phyloP scores from a whole-genome alignment of 345 rosid genomes.

The Anacardium occidentale region DNA sequence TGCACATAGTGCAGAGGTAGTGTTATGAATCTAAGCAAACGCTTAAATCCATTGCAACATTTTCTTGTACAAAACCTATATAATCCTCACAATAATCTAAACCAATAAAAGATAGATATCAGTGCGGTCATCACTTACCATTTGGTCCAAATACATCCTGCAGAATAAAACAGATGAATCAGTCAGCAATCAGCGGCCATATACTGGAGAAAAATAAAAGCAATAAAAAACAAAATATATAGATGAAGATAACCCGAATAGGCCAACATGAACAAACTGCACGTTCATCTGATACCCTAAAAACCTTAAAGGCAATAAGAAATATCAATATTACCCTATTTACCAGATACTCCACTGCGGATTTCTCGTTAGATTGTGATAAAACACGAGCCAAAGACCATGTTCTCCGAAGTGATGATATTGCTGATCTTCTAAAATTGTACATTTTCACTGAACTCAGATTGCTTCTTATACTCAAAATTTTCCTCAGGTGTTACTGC shows the following conservation, averaged over 20 bases:
- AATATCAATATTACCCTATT: not conserved
- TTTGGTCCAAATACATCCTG: constrained; percentile 48
- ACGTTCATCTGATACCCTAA: constrained; percentile 1
- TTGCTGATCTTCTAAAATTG: constrained; percentile 10
- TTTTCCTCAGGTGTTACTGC: too few relatives aligned
- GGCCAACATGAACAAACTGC: constrained; percentile 31
- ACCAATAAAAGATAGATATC: constrained; percentile 1
- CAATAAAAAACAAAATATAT: not conserved
- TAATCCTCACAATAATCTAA: not conserved
- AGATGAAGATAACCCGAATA: not conserved
- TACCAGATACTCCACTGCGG: not conserved
- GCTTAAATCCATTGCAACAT: not conserved
- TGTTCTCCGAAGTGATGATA: not conserved
- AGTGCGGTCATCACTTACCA: constrained; percentile 42
- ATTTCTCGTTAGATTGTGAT: not conserved
- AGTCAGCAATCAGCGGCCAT: constrained; percentile 24
- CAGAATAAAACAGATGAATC: constrained; percentile 28
- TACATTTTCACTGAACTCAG: not conserved
- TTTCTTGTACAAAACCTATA: constrained; percentile 4
- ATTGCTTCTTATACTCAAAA: not conserved
- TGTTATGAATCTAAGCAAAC: not conserved
- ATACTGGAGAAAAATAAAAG: constrained; percentile 11
- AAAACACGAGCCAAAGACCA: not conserved
- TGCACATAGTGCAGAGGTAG: too few relatives aligned
- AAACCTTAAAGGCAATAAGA: not conserved